Base-by-base conservation (phyloP, 2,329 filamentous ascomycete genomes). In the Ceratocystis ficicola region DNA sequence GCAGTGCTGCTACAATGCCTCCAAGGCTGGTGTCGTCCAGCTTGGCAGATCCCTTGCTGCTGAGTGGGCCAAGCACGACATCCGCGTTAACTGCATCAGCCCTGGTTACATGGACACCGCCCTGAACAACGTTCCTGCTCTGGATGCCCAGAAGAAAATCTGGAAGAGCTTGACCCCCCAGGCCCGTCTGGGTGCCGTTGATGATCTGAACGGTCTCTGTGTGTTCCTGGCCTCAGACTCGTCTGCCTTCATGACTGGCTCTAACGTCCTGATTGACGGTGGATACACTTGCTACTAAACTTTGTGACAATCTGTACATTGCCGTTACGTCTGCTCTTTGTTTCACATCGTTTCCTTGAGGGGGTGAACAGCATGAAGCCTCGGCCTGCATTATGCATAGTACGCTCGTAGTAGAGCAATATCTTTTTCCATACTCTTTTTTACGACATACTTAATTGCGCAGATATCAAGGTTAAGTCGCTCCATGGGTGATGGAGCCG, bases 91-190 rank as follows among this genome's bases (percentile, higher is more conserved):
- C 81, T 87, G 84, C 75, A 90, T 93, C 76, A 89, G 86, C 5
- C 89, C 89, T 22, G 89, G 89, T 36, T 93, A 93, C 79, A 92
- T 93, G 86, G 88, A 92, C 78, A 94, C 89, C 4, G 87, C 86
- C 4, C 80, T 90, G 69, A 92, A 90, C 82, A 85, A 86, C 68
- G 87, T 89, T 6, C 87, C 87, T 25, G 86, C 86, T 48, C 84
- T 91, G 22, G 87, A 91, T 69, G 87, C 86, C 61, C 86, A 90
- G 80, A 90, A 90, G 84, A 86, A 86, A 77, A 88, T 90, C 75
- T 91, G 88, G 88, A 84, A 83, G 71, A 83, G 82, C 46, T 74
- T 88, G 69, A 91, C 88, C 6, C 88, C 88, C 8, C 86, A 90
- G 80, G 81, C 82, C 74, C 83, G 88, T 57, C 81, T 91, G 17